Base-by-base conservation (phyloP, 495 filamentous ascomycete species). In the Podospora tetraspora region DNA sequence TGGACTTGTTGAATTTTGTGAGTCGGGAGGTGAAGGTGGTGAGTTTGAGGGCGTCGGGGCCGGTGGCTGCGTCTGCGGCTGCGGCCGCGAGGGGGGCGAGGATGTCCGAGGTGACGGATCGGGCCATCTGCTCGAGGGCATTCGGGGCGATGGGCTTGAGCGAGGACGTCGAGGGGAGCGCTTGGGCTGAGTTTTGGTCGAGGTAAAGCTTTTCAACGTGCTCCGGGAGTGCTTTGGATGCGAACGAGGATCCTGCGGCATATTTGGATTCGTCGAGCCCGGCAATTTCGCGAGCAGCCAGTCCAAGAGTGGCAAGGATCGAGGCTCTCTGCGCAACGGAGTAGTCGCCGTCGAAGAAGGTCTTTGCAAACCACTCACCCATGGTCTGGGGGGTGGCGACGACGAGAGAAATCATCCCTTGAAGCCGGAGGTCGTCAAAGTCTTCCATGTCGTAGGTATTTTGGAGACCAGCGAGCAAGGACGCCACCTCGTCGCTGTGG, bases 291-390 rank as follows among this genome's bases (percentile, higher is more conserved):
- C 95, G 86, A n/a, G 91, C 92, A 60, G 89, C 86, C 0, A 99
- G 80, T 16, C 94, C 94, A 21, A 98, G 80, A 6, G 90, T 88
- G 62, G 90, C 90, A 52, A 98, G 88, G 52, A 97, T 83, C 0
- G 90, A 87, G 12, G 89, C 90, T 37, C 95, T 85, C 73, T 98
- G 94, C 0, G 87, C 84, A 60, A 97, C 82, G 0, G 93, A 96
- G 72, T 94, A 91, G 70, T 98, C 96, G 11, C 93, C 96, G 56
- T 91, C 90, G 74, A 96, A 98, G 79, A 94, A 96, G 0, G 90
- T 89, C 65, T 87, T 88, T 1, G 90, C 85, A 66, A 97, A 92
- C 89, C 92, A 94, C 43, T 84, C 89, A 2, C 88, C 93, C 87
- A 97, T 92, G 59, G 84, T 84, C 22, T 86, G 75, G 0, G 96